Base-by-base conservation (phyloP, 192 early-diverging fungal species). In the Phlyctochytrium arcticum region DNA sequence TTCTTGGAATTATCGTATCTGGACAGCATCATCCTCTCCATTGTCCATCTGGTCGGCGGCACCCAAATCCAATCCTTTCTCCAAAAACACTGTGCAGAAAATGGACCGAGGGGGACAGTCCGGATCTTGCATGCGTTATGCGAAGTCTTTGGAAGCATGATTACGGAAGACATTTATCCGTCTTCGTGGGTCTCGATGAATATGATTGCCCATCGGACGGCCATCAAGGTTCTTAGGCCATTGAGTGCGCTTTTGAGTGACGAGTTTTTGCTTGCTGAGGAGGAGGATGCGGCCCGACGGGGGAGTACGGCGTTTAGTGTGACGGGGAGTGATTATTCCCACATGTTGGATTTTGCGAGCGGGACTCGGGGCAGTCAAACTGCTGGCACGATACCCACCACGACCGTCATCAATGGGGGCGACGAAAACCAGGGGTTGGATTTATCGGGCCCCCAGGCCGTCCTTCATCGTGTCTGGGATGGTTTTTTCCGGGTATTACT, bases 401-500 rank as follows among this genome's bases (percentile, higher is more conserved):
- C 62, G 6, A 36, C 27, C 15, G 39, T 39, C 33, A n/a, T n/a
- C n/a, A n/a, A 57, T 23, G 36, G 32, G 36, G 60, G 55, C n/a
- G 65, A 48, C 19, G 47, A 36, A 17, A 68, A 36, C 48, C 30
- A 35, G 2, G n/a, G 29, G 21, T 61, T 47, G 4, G 61, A 63
- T 5, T 46, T 23, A 10, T 55, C 50, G 10, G 64, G 62, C 36
- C 27, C 47, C 5, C 66, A 48, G 23, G 63, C 46, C 3, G 32
- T 62, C 7, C 17, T 57, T 15, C 76, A 78, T 48, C 33, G 65
- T 12, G 48, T 81, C 8, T 76, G 78, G 75, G 47, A 57, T 17
- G 57, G 74, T 15, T 81, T 67, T 54, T 80, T 80, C 23, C 48
- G 48, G 8, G 62, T 77, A 5, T 29, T 89, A 23, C 60, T 89